A percentile compares a stretch with the other conserved stretches of the same genome.
Conservation (phyloP, 2,329 filamentous ascomycete genomes). For the Pseudomassariella vexata region DNA sequence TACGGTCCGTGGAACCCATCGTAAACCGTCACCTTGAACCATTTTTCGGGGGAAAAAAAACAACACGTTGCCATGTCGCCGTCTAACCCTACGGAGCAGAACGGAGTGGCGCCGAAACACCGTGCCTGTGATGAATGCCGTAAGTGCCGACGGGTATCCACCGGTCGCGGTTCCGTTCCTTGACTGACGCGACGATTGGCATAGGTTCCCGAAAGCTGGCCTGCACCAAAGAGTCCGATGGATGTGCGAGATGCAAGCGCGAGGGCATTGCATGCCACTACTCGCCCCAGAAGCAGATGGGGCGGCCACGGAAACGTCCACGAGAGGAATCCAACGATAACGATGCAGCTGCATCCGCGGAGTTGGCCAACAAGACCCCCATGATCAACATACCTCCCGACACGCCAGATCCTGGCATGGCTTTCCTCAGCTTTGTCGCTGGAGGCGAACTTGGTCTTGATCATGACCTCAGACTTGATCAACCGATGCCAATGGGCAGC, state of each 20-base stretch:
- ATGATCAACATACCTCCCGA: conserved; percentile 20
- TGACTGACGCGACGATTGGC: background rate
- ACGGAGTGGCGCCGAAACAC: conserved; percentile 37
- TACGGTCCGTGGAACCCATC: too few species aligned
- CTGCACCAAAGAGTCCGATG: conserved; percentile 56
- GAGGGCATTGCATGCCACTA: conserved; percentile 56
- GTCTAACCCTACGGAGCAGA: conserved; percentile 5
- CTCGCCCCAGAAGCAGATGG: conserved; percentile 62
- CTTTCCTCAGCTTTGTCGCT: conserved; percentile 19
- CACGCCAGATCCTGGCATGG: conserved; percentile 19
- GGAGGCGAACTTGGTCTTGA: conserved; percentile 13
- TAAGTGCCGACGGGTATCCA: conserved; percentile 27
- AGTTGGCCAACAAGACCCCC: conserved; percentile 14
- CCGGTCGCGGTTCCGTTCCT: conserved; percentile 2
- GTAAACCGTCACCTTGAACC: too few species aligned
- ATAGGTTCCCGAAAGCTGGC: conserved; percentile 58
- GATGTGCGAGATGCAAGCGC: conserved; percentile 52
- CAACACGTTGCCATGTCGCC: conserved; percentile 5
- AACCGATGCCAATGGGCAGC: too few species aligned
- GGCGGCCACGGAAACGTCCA: conserved; percentile 54
- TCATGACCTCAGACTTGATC: background rate
- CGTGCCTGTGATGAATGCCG: conserved; percentile 64
- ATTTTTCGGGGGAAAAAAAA: too few species aligned
- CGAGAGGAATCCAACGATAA: conserved; percentile 17
- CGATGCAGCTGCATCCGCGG: conserved; percentile 1